A percentile compares a stretch with the other conserved stretches of the same genome.
Evolutionary conservation across 2,329 filamentous ascomycete genomes (phyloP).

Genomic region (Chrysoporthe puriensis): DNA sequence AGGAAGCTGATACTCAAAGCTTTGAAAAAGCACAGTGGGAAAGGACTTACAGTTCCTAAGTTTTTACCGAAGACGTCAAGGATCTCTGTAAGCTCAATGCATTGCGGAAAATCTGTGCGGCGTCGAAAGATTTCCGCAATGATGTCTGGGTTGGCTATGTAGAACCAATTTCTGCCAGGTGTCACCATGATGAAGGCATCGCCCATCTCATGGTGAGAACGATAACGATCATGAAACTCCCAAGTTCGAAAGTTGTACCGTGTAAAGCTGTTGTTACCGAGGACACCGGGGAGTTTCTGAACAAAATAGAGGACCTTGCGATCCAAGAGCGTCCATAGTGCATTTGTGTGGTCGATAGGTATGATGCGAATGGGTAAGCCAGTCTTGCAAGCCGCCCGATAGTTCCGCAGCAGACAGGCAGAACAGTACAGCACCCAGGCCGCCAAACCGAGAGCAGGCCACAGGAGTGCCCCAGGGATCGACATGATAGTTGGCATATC

Average conservation of each 20-base stretch:
- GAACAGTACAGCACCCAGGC: constrained; percentile 13
- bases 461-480: background rate
- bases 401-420: constrained; percentile 26
- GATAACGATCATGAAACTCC: constrained; percentile 13
- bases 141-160: constrained; percentile 1
- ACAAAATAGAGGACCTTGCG: constrained; percentile 32
- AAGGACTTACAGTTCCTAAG: constrained; percentile 14
- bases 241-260: constrained; percentile 38
- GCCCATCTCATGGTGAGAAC: constrained; percentile 33
- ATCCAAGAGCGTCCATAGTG: constrained; percentile 38
- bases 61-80: constrained; percentile 19
- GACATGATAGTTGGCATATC: background rate
- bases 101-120: constrained; percentile 11
- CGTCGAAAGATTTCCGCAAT: constrained; percentile 7
- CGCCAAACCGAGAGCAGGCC: background rate
- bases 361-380: constrained; percentile 39
- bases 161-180: constrained; percentile 13
- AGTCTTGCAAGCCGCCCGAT: constrained; percentile 34
- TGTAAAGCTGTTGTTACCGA: constrained; percentile 37
- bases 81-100: constrained; percentile 10
- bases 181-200: constrained; percentile 29
- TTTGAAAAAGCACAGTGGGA: background rate
- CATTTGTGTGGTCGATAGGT: constrained; percentile 38
- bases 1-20: background rate
- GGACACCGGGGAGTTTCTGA: constrained; percentile 30